Base-by-base conservation (phyloP, 2,329 filamentous ascomycete species). In the Fusarium nurragi region DNA sequence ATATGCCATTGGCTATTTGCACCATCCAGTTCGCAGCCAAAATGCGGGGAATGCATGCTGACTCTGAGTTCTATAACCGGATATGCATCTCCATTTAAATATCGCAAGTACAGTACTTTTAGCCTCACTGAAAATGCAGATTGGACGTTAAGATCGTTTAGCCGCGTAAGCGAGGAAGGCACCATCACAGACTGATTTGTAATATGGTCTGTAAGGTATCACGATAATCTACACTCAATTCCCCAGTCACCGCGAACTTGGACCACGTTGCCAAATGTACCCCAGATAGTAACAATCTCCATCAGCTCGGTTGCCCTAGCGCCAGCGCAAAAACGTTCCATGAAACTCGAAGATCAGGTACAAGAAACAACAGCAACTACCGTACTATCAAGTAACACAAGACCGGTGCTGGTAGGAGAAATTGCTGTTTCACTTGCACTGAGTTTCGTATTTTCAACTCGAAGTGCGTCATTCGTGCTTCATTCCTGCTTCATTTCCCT, bases 401-500 rank as follows among this genome's bases (percentile, higher is more conserved):
- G 22, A 14, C 25, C 39, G 32, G 23, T 56, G 43, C n/a, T 23
- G 48, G 30, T 8, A 26, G 22, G 22, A 30, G 30, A 12, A 16
- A 28, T 47, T 43, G n/a, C 34, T 49, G 32, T 48, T 44, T 55
- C n/a, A 40, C 40, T 43, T 62, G 45, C 39, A 34, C 37, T 37
- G 19, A 38, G 40, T 54, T 44, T 47, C 13, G 18, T 41, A n/a
- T 28, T 44, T 39, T 46, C 32, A 30, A 23, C 19, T 34, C 16
- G 25, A 62, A 30, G 44, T 59, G 54, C 59, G 55, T 70, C 67
- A 69, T 62, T 44, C 51, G 61, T 64, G 48, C 58, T 68, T 70
- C 64, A 65, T 60, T n/a, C n/a, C n/a, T n/a, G n/a, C n/a, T n/a
- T n/a, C n/a, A n/a, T n/a, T n/a, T n/a, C 58, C 41, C 39, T 39